Evolutionary conservation across 169 alveolate species (phyloP).

Genomic region (Besnoitia besnoiti): DNA sequence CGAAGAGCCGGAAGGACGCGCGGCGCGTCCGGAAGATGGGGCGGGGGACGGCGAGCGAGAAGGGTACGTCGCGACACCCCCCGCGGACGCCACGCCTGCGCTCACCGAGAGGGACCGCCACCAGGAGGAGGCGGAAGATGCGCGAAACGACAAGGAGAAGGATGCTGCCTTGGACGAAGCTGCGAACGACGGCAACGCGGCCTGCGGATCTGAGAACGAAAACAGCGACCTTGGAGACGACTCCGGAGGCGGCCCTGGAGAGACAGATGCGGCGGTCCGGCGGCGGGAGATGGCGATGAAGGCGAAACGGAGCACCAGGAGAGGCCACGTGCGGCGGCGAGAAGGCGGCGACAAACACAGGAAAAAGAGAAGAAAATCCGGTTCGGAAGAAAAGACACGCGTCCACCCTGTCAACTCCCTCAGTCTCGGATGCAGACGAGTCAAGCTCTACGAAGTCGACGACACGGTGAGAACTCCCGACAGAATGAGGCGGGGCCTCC

Average conservation of each 20-base stretch:
- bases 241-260: neutral
- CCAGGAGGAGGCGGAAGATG: too few relatives aligned
- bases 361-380: neutral
- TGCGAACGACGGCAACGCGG: too few relatives aligned
- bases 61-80: too few relatives aligned
- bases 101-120: too few relatives aligned
- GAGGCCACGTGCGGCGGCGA: neutral
- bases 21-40: too few relatives aligned
- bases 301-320: conserved; percentile 15
- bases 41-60: neutral
- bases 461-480: too few relatives aligned
- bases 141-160: too few relatives aligned
- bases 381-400: neutral
- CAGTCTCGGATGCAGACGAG: conserved; percentile 9
- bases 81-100: too few relatives aligned
- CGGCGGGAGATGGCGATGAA: conserved; percentile 23
- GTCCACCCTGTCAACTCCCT: conserved; percentile 35
- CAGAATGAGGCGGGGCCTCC: too few relatives aligned
- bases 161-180: neutral
- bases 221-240: too few relatives aligned
- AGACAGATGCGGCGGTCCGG: neutral
- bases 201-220: too few relatives aligned
- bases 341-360: neutral
- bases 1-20: too few relatives aligned
- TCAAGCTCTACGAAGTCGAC: conserved; percentile 46